Conservation (phyloP, 768 basidiomycete species). For the Lactarius quietus region DNA sequence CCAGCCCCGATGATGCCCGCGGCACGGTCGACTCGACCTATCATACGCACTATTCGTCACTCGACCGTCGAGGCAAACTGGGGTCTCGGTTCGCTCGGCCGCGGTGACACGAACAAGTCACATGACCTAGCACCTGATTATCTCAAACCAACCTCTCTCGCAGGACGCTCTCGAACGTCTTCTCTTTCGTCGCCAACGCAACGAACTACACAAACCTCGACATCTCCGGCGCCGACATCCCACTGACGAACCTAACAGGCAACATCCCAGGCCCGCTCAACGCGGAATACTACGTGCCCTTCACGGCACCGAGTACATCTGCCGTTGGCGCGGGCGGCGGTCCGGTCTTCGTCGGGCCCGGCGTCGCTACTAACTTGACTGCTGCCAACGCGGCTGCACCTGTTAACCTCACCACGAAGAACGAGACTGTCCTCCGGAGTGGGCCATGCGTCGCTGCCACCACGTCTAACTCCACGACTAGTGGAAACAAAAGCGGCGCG, state of each 20-base stretch:
- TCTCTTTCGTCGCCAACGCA: constrained; percentile 44
- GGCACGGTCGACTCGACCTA: constrained; percentile 50
- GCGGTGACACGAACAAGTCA: constrained; percentile 51
- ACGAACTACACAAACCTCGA: constrained; percentile 44
- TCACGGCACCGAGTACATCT: constrained; percentile 38
- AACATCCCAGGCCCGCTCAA: constrained; percentile 45
- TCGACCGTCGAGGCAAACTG: constrained; percentile 60
- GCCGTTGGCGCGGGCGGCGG: constrained; percentile 44
- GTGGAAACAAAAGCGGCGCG: no score
- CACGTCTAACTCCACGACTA: neutral
- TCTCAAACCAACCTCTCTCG: neutral
- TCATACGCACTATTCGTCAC: constrained; percentile 61
- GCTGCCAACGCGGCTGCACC: constrained; percentile 27
- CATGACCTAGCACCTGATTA: neutral
- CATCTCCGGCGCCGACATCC: constrained; percentile 29
- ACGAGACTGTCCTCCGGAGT: constrained; percentile 26
- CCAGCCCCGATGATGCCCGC: constrained; percentile 40
- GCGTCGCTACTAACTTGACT: constrained; percentile 37
- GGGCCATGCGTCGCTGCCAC: constrained; percentile 1
- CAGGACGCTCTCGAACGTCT: constrained; percentile 46
- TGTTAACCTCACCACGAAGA: constrained; percentile 39
- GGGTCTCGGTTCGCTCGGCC: constrained; percentile 56
- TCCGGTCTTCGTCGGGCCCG: constrained; percentile 30
- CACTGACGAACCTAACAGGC: constrained; percentile 42
- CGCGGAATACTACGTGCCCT: constrained; percentile 37